Percentiles rank a stretch among this genome's conserved stretches.
Evolutionary conservation across 495 filamentous ascomycete species (phyloP).

Genomic region (Saxophila tyrrhenica): DNA sequence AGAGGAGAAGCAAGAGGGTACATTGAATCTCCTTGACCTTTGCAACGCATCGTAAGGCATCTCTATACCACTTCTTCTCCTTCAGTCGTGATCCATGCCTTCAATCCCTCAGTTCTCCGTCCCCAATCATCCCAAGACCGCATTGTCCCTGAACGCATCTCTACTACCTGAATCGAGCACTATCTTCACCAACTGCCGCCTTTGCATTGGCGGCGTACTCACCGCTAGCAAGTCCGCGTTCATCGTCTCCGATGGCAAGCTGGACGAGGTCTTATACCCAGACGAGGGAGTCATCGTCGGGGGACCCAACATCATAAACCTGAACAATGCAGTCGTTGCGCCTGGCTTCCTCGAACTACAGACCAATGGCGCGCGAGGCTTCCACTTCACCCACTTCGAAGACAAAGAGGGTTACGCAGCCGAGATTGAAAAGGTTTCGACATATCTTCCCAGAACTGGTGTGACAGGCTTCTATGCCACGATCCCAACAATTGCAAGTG

Average conservation of each 20-base stretch:
- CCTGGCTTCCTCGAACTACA: constrained; percentile 34
- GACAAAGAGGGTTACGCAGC: constrained; percentile 24
- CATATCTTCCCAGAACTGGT: constrained; percentile 30
- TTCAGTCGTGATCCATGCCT: no score
- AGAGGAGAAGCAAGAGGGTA: no score
- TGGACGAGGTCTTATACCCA: constrained; percentile 27
- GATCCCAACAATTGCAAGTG: constrained; percentile 28
- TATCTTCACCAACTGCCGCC: constrained; percentile 34
- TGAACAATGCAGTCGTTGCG: constrained; percentile 33
- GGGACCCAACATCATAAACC: constrained; percentile 30
- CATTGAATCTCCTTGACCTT: no score
- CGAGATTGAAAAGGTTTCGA: constrained; percentile 25
- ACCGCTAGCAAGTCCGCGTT: background rate
- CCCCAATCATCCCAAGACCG: background rate
- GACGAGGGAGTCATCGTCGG: constrained; percentile 30
- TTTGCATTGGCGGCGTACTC: constrained; percentile 33
- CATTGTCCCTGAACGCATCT: background rate
- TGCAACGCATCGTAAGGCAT: no score
- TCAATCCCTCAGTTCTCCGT: background rate
- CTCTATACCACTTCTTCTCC: no score
- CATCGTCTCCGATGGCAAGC: constrained; percentile 15
- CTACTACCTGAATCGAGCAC: constrained; percentile 4
- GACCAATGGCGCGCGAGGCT: constrained; percentile 32
- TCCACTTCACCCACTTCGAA: constrained; percentile 34
- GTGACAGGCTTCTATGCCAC: constrained; percentile 34